Evolutionary conservation across 202 grass and related monocot genomes (phyloP), one percentile per base, ranked within the genome.

Genomic region (Schoenoplectus triqueter): DNA sequence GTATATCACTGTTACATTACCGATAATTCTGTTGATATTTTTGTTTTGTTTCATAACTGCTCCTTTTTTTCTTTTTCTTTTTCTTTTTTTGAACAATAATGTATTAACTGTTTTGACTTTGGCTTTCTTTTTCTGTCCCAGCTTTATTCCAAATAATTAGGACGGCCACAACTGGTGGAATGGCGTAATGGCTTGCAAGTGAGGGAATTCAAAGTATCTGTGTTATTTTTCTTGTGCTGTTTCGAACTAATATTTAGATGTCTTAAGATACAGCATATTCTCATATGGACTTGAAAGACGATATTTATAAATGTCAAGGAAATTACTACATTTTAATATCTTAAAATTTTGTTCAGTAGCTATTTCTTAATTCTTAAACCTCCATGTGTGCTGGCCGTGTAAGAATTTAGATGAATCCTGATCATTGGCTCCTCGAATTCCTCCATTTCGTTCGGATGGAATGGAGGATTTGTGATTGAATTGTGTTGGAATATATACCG

Each of bases 111-210:
- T 19, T 17, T 60, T 78, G 67, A 55, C 67, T 31, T 31, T 31
- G 31, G 31, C 31, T 82, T 31, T 73, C 22, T 41, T 39, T 66
- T 39, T 39, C n/a, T 21, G 3, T 31, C 31, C 11, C 81, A 83
- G 81, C 81, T 6, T 55, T 83, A 41, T 83, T 83, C 51, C 81
- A 83, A 68, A 83, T 83, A 83, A 83, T 83, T 70, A 67, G 81
- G 48, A 83, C 20, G 10, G 81, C 81, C 20, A 44, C 81, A 55
- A 83, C 19, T 10, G 81, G 64, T 17, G 81, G 81, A 68, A 59
- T 70, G 46, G 81, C 81, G 1, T 83, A 69, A 69, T n/a, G 17
- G 64, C 47, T 70, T 56, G 64, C 64, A 57, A 56, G 64, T n/a
- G 63, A 83, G 11, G 11, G 63, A n/a, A 83, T 57, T 69, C 21